These are phyloP conservation scores for Colletotrichum sp. DNA, from an alignment of 2,329 filamentous ascomycete genomes.

Conservation along the genomic window DNA sequence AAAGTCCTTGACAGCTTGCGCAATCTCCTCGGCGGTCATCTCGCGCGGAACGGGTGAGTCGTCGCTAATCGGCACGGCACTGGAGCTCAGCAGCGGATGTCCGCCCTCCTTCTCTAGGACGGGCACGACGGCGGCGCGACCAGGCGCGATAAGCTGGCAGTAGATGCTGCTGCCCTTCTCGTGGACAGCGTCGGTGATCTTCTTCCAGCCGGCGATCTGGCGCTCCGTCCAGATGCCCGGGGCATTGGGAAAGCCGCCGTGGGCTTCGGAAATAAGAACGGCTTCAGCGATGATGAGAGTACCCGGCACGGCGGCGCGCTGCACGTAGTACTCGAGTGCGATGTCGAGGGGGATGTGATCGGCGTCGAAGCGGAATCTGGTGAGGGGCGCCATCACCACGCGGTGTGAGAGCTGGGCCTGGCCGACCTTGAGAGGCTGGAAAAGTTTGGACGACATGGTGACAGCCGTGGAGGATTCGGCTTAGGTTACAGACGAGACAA, in stretches of 20 bases:
- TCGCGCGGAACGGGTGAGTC: constrained; percentile 60
- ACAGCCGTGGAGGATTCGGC: neutral
- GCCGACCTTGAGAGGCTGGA: constrained; percentile 24
- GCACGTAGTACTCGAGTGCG: constrained; percentile 46
- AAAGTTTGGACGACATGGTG: constrained; percentile 17
- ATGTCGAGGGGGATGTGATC: constrained; percentile 25
- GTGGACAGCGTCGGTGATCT: constrained; percentile 67
- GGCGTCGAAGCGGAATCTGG: constrained; percentile 24
- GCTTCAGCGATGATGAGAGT: constrained; percentile 49
- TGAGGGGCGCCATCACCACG: constrained; percentile 27
- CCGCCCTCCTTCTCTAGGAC: constrained; percentile 30
- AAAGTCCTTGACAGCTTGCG: constrained; percentile 62
- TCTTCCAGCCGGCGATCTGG: constrained; percentile 65
- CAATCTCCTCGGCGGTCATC: constrained; percentile 70
- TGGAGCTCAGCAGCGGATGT: constrained; percentile 28
- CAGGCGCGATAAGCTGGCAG: constrained; percentile 66
- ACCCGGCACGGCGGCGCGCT: constrained; percentile 46
- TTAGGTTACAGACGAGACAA: neutral
- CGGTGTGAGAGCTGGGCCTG: constrained; percentile 25
- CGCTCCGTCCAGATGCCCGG: constrained; percentile 60
- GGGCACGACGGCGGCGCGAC: constrained; percentile 52
- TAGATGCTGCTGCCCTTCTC: constrained; percentile 64
- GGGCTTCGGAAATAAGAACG: constrained; percentile 43
- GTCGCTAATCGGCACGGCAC: constrained; percentile 42
- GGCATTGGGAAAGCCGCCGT: constrained; percentile 43